Evolutionary conservation across 225 moss, liverwort and hornwort species (phyloP), one percentile per base, ranked within the genome.

Genomic region (Ulota crispa): DNA sequence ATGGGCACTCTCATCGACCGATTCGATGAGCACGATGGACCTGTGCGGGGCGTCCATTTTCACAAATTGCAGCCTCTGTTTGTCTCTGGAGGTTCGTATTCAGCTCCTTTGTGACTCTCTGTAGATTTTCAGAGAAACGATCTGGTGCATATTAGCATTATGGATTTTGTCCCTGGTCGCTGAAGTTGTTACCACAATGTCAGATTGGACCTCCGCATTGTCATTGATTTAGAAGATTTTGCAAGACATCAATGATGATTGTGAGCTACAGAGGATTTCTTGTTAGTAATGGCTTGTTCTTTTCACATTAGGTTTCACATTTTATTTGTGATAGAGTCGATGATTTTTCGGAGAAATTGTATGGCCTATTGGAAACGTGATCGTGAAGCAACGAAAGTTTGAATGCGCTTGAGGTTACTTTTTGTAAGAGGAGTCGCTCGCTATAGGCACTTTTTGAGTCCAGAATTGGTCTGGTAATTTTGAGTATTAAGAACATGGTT

Each of bases 1-100:
- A 97, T 97, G 97, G 97, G 97, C 70, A 97, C 97, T 20, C 91
- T 97, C 82, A 97, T 97, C 75, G 97, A 97, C 82, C 88, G 97
- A 80, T 97, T 97, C 75, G 97, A 97, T 82, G 97, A 97, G 92
- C 97, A 97, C 64, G 97, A 97, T 78, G 97, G 97, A 26, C 97
- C 97, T 4, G 97, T 97, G 42, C 93, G 97, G 18, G 97, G 97
- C 54, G 97, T 97, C 27, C 97, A 97, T 87, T 97, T 97, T 73
- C 97, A 97, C 88, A 95, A 95, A 87, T 95, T 95, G 10, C 97
- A 97, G 92, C 97, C 97, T 19, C 87, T 95, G 42, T 97, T 97
- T 67, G 97, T 97, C n/a, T 97, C 97, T 7, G 97, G 97, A 94
- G 97, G 97, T 97, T 74, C 76, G 88, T 61, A 56, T 69, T 78